Base-by-base conservation (phyloP, 495 filamentous ascomycete genomes). In the Hyaloscypha bicolor region DNA sequence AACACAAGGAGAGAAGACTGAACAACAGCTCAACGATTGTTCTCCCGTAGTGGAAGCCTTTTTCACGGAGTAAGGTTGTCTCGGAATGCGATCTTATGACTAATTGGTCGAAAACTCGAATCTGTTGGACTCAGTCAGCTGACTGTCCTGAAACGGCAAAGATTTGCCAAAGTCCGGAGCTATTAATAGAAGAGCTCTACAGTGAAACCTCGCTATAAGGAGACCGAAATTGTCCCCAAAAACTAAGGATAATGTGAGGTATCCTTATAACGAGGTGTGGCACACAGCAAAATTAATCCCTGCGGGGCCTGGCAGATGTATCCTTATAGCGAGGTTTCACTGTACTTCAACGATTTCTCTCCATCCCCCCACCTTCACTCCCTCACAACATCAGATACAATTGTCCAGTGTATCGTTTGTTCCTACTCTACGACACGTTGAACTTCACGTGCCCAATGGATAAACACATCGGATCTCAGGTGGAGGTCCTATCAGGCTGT, bases 401-500 rank as follows among this genome's bases (percentile, higher is more conserved):
- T 21, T 2, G n/a, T 12, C 31, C 11, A 29, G 8, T 56, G 3
- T 35, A 60, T 2, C 56, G 37, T 1, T 19, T 16, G n/a, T 56
- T 56, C 29, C 19, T 30, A 6, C 9, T 56, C 8, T 9, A 56
- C 9, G 21, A 29, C 53, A 29, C 29, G 0, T n/a, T 31, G n/a
- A 25, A 25, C 19, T 9, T 56, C 53, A 56, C 29, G 53, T 56
- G 53, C 21, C 6, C 53, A 19, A 56, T 19, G 53, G 53, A 56
- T 56, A 56, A 56, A 29, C 53, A 14, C n/a, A 60, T 60, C 30
- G 56, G 56, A 60, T 35, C 53, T 14, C 6, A 3, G 25, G 9
- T 56, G 22, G 9, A 25, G 8, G 29, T 56, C 29, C 21, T 22
- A 25, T 37, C 56, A 60, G 56, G 30, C 56, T 60, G 32, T 60